Percentiles rank a stretch among this genome's conserved stretches.
phyloP scores from a whole-genome alignment of 2,329 filamentous ascomycete genomes.

The Cladosporium phlei region DNA sequence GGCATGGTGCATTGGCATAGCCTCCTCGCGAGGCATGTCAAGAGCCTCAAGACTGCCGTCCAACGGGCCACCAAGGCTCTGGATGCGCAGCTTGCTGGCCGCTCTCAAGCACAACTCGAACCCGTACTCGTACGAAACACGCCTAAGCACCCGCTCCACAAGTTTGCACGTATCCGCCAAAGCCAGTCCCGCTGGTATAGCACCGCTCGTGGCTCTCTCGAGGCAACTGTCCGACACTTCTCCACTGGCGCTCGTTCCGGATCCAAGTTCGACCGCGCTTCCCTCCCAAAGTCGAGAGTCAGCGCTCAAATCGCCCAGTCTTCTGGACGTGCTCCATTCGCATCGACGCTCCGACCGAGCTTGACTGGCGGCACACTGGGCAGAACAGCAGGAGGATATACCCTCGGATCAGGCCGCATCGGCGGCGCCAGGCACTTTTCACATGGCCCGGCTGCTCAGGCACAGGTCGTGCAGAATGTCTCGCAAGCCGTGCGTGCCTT shows the following conservation, averaged over 20 bases:
- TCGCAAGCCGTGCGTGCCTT: constrained; percentile 89
- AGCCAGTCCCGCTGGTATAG: constrained; percentile 60
- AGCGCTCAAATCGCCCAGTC: constrained; percentile 56
- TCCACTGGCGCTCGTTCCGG: constrained; percentile 41
- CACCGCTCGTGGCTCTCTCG: constrained; percentile 45
- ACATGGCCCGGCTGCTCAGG: constrained; percentile 75
- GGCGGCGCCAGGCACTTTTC: constrained; percentile 83
- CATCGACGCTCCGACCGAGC: constrained; percentile 83
- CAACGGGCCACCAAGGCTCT: constrained; percentile 26
- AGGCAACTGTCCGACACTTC: constrained; percentile 47
- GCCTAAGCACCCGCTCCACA: constrained; percentile 56
- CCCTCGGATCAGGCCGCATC: constrained; percentile 57
- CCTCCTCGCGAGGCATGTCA: constrained; percentile 31
- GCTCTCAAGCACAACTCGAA: constrained; percentile 49
- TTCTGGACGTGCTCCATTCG: constrained; percentile 76
- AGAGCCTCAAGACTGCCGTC: constrained; percentile 29
- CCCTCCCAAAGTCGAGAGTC: constrained; percentile 54
- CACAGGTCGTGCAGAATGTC: constrained; percentile 92
- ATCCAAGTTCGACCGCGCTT: constrained; percentile 46
- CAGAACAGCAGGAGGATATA: constrained; percentile 85
- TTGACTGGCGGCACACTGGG: constrained; percentile 81
- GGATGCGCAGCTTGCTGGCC: constrained; percentile 30
- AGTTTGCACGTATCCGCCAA: constrained; percentile 59
- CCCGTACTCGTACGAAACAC: constrained; percentile 55
- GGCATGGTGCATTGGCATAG: constrained; percentile 34